Conservation (phyloP, 495 filamentous ascomycete genomes). For the Tricharina praecox region DNA sequence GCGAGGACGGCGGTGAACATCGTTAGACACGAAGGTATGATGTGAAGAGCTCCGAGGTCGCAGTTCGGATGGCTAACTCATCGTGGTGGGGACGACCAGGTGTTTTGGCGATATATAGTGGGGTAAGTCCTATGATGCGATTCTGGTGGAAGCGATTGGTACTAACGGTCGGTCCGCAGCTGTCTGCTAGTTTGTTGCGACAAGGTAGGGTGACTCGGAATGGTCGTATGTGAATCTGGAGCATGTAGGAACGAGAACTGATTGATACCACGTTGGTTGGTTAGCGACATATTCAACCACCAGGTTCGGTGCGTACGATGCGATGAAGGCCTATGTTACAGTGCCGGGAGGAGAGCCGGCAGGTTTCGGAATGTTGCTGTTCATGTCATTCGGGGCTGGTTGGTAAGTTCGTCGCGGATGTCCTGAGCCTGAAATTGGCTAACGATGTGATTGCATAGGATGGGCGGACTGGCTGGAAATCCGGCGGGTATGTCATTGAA, state of each 20-base stretch:
- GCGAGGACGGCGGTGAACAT: slow-evolving; percentile 9
- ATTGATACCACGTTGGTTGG: slow-evolving; percentile 5
- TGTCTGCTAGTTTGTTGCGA: slow-evolving; percentile 79
- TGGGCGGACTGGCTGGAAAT: slow-evolving; percentile 83
- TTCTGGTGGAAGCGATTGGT: too few relatives aligned
- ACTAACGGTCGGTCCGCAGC: slow-evolving; percentile 37
- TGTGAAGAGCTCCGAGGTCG: too few relatives aligned
- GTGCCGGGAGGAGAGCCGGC: slow-evolving; percentile 37
- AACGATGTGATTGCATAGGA: slow-evolving; percentile 13
- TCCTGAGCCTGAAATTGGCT: background rate
- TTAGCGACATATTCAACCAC: slow-evolving; percentile 67
- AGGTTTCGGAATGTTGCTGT: slow-evolving; percentile 54
- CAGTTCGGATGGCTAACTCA: too few relatives aligned
- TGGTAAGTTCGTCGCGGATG: slow-evolving; percentile 37
- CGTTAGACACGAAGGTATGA: slow-evolving; percentile 1
- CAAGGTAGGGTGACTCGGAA: too few relatives aligned
- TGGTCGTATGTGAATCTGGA: background rate
- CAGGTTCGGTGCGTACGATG: slow-evolving; percentile 87
- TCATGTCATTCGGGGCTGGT: slow-evolving; percentile 65
- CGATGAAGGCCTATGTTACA: slow-evolving; percentile 51
- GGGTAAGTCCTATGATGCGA: slow-evolving; percentile 44
- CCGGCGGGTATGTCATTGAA: slow-evolving; percentile 35
- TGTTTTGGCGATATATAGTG: slow-evolving; percentile 60
- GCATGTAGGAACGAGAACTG: slow-evolving; percentile 4
- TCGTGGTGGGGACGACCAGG: too few relatives aligned